Evolutionary conservation across 345 rosid species (phyloP), one percentile per base, ranked within the genome.

Genomic region (Camelina hispida): DNA sequence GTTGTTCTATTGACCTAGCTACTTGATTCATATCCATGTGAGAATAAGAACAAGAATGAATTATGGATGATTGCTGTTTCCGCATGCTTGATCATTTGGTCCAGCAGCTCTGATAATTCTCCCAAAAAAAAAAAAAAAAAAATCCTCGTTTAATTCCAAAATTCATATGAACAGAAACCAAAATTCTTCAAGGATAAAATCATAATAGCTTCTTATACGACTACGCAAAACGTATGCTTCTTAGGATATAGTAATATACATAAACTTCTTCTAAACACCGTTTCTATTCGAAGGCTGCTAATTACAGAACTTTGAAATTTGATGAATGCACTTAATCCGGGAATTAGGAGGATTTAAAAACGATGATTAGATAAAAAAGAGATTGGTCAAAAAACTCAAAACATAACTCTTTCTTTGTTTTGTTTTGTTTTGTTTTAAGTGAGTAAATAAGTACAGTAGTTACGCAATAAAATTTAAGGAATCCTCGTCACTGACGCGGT

Each of bases 401-500:
- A 20, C 22, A 20, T 20, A 20, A 20, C 22, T 20, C 37, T 34
- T 34, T 34, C 9, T 34, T 34, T 34, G 37, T 34, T 34, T 34
- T 32, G 30, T 6, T 34, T 34, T 34, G 37, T 34, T 34, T 34
- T 32, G 30, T 6, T 5, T 32, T 7, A 34, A 34, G 37, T 34
- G 1, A 34, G 37, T 28, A 28, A 28, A 28, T 4, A 28, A 28
- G 28, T 25, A 25, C 28, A 25, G 28, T 25, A 25, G 30, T 28
- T 28, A 28, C 30, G 30, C 4, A 28, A 28, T 28, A 28, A 28
- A 28, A 28, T 28, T 28, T 28, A 28, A 28, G 30, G 30, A 3
- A 28, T 28, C 66, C 14, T 46, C 80, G 80, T 77, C 80, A 77
- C 47, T 55, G n/a, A 77, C 80, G 80, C 80, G 80, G 80, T 77